Evolutionary conservation across 208 protist species (phyloP).

Genomic region (Leishmania mexicana): DNA sequence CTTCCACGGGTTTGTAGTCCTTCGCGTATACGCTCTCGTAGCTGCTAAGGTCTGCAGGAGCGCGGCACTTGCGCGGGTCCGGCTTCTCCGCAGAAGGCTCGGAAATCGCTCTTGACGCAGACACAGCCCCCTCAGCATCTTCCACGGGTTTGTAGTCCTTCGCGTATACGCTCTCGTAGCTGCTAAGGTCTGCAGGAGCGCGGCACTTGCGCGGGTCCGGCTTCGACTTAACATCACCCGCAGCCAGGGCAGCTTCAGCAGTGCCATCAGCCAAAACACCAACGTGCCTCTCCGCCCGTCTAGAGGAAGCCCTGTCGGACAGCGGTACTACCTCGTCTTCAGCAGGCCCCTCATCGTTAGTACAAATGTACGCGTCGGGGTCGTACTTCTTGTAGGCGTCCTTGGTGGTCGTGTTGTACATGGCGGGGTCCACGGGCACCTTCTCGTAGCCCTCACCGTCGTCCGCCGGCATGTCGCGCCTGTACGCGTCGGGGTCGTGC

Average conservation of each 20-base stretch:
- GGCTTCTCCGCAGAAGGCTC: neutral
- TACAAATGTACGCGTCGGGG: constrained; percentile 32
- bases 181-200: neutral
- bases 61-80: neutral
- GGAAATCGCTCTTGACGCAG: too few relatives aligned
- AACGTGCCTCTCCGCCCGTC: too few relatives aligned
- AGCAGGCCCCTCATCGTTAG: neutral
- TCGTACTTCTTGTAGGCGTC: constrained; percentile 16
- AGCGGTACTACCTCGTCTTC: neutral
- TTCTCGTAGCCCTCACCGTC: constrained; percentile 10
- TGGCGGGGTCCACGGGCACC: constrained; percentile 28
- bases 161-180: constrained; percentile 32
- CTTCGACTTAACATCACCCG: neutral
- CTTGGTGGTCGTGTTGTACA: constrained; percentile 18
- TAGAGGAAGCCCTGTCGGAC: neutral
- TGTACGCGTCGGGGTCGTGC: constrained; percentile 51
- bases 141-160: constrained; percentile 27
- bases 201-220: neutral
- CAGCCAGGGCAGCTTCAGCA: too few relatives aligned
- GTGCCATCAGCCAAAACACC: neutral
- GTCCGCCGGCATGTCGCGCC: constrained; percentile 16
- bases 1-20: constrained; percentile 25
- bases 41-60: constrained; percentile 8
- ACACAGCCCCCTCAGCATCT: neutral
- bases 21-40: constrained; percentile 31